phyloP scores from a whole-genome alignment of 2,329 filamentous ascomycete genomes.

The Corinectria fuckeliana region DNA sequence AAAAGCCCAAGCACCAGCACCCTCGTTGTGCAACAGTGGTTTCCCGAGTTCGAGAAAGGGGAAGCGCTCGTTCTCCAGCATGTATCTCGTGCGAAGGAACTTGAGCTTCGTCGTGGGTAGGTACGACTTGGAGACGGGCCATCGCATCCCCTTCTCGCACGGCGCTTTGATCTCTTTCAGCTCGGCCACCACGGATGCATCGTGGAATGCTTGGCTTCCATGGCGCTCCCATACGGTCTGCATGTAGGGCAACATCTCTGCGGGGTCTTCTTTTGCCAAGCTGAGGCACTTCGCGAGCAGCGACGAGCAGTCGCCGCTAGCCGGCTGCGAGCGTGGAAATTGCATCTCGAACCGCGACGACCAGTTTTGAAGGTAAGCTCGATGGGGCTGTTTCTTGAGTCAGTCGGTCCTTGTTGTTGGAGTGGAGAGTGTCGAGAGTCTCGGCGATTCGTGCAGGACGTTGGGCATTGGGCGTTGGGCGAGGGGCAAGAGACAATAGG shows the following conservation, averaged over 20 bases:
- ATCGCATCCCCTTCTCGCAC: background rate
- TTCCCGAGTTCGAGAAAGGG: constrained; percentile 29
- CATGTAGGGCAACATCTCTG: background rate
- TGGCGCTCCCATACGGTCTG: background rate
- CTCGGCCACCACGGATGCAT: background rate
- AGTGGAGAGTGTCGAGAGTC: too few relatives aligned
- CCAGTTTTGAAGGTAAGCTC: too few relatives aligned
- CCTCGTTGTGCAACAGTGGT: constrained; percentile 17
- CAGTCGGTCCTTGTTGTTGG: too few relatives aligned
- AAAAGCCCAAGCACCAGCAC: constrained; percentile 26
- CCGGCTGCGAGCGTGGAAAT: background rate
- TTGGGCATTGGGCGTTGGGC: too few relatives aligned
- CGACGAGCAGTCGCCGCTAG: background rate
- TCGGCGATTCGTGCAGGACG: too few relatives aligned
- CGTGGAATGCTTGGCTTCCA: background rate
- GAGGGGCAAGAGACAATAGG: too few relatives aligned
- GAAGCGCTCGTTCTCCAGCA: constrained; percentile 31
- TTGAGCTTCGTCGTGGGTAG: constrained; percentile 33
- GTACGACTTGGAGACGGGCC: constrained; percentile 26
- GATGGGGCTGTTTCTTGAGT: too few relatives aligned
- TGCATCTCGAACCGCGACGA: too few relatives aligned
- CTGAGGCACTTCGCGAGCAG: background rate
- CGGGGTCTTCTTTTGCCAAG: background rate
- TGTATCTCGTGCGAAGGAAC: constrained; percentile 32
- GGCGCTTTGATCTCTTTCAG: constrained; percentile 2